These are phyloP conservation scores for Thraustochytrium striatum DNA, from an alignment of 352 stramenopile genomes.

Conservation along the genomic window DNA sequence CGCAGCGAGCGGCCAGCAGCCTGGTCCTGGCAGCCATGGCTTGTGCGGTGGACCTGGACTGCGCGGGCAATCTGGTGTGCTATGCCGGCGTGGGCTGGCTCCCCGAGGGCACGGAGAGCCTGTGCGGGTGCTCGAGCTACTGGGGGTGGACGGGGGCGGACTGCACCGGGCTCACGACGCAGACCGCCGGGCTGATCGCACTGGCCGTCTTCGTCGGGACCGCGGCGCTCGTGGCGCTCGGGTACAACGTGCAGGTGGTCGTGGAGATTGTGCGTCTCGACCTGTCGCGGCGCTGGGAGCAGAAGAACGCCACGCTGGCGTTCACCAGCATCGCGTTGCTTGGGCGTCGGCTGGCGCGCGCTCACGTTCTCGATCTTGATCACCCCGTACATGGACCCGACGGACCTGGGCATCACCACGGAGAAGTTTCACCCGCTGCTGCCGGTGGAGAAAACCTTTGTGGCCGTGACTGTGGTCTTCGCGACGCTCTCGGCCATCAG, in stretches of 20 bases:
- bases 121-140: neutral
- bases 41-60: neutral
- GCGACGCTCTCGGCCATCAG: neutral
- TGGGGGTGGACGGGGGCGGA: neutral
- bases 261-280: neutral
- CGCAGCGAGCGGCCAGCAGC: too few relatives aligned
- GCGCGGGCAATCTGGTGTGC: neutral
- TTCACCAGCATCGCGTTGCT: neutral
- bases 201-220: neutral
- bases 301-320: neutral
- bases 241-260: neutral
- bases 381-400: neutral
- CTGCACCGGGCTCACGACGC: neutral
- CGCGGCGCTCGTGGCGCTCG: neutral
- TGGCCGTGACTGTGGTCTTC: neutral
- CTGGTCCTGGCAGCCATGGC: too few relatives aligned
- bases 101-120: neutral
- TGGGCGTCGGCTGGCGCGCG: neutral
- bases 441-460: neutral
- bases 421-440: neutral
- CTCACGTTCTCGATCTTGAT: neutral
- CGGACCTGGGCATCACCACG: neutral
- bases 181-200: neutral
- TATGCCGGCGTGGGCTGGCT: neutral
- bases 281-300: neutral